Evolutionary conservation across 1,139 yeast species (phyloP), one percentile per base, ranked within the genome.

Genomic region (Zygosaccharomyces sapae): DNA sequence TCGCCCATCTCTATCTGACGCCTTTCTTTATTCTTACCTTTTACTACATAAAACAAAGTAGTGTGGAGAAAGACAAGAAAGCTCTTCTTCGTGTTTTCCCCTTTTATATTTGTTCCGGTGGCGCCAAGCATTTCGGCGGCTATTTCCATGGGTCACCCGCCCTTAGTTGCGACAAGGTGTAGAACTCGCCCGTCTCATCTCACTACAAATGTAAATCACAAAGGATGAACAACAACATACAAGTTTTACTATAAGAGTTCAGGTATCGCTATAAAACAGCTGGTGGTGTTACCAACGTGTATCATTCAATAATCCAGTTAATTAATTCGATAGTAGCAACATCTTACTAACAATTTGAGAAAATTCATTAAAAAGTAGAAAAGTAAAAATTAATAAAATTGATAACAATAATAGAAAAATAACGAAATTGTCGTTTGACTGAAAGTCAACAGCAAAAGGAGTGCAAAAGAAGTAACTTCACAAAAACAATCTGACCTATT

Each of bases 41-140:
- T 12, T 9, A 27, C 8, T 27, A 12, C 9, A 4, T 8, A 27
- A 9, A 5, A 27, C 8, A 4, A 8, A 9, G 30, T 27, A 9
- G 10, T 27, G 30, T 27, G n/a, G 30, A 27, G 9, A 8, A 4
- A 27, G n/a, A 9, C 4, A 9, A 12, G 10, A 27, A 12, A 27
- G 8, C 12, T 27, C 2, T 27, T 27, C n/a, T 27, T 1, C 18
- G n/a, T 12, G 12, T 35, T 6, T 9, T 3, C 38, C 38, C 20
- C 24, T 37, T 37, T 37, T 22, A 22, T 22, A 16, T 24, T n/a
- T 20, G 10, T 3, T 8, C 5, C 19, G 40, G 40, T 22, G 31
- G 40, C 40, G 40, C 40, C 31, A 7, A 37, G 31, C 10, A 9
- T n/a, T 12, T 37, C 20, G 30, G 40, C 40, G 40, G 40, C 40